phyloP scores from a whole-genome alignment of 2,329 filamentous ascomycete species.

The Sporothrix pseudoabietina region DNA sequence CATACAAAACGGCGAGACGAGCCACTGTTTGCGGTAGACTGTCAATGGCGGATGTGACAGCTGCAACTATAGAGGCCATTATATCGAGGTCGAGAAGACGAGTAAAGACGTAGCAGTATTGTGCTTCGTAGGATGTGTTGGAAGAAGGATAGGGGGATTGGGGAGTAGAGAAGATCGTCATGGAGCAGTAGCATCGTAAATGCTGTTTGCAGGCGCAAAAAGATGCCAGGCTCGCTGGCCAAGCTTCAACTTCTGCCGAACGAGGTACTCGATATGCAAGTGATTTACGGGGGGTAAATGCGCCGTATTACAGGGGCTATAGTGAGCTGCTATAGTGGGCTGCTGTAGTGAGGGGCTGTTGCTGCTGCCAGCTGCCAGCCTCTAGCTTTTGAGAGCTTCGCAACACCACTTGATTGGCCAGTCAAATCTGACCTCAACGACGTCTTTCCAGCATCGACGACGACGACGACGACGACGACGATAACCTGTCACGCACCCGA shows the following conservation, averaged over 20 bases:
- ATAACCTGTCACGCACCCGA: neutral
- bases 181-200: neutral
- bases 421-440: neutral
- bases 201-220: neutral
- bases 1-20: neutral
- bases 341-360: neutral
- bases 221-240: neutral
- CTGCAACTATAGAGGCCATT: neutral
- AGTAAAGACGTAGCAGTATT: neutral
- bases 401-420: neutral
- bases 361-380: neutral
- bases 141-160: neutral
- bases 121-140: neutral
- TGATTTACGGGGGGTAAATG: neutral
- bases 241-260: neutral
- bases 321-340: neutral
- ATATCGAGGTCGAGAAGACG: neutral
- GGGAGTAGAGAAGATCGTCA: neutral
- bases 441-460: neutral
- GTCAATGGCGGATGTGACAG: neutral
- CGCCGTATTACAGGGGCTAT: neutral
- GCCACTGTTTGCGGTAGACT: neutral
- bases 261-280: too few species aligned
- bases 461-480: neutral
- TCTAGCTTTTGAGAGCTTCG: too few species aligned